Evolutionary conservation across 768 basidiomycete genomes (phyloP).

Genomic region (Lanmaoa pseudosensibilis): DNA sequence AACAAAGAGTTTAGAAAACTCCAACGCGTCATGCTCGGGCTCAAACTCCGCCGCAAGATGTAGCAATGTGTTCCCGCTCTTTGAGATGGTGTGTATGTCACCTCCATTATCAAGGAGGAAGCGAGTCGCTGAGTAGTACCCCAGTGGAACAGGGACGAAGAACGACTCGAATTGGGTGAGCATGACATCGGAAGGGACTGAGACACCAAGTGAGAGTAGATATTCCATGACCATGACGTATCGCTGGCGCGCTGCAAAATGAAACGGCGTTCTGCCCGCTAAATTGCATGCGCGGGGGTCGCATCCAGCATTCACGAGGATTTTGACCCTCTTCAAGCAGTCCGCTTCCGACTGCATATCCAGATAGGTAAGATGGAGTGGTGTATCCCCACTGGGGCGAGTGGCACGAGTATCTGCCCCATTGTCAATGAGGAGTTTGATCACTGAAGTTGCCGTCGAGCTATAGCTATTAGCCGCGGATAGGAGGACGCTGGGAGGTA

Average conservation of each 20-base stretch:
- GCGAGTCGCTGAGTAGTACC: neutral
- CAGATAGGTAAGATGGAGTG: neutral
- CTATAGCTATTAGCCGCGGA: neutral
- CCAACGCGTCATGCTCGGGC: neutral
- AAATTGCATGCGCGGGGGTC: neutral
- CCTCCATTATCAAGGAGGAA: neutral
- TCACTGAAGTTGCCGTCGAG: neutral
- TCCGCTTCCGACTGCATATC: rapidly evolving
- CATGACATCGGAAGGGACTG: neutral
- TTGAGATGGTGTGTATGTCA: neutral
- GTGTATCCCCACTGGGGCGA: neutral
- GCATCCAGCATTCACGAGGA: neutral
- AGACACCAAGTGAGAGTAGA: neutral
- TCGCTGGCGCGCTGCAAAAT: neutral
- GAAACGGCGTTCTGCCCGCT: neutral
- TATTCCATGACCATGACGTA: neutral
- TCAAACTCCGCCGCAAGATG: neutral
- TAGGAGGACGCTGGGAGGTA: neutral
- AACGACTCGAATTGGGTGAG: neutral
- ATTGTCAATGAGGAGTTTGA: neutral
- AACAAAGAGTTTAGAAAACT: neutral
- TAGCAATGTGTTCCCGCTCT: neutral
- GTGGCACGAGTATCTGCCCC: neutral
- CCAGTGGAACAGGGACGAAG: neutral
- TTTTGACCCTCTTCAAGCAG: neutral